Conservation (phyloP, 306 rosid genomes). For the Styphnolobium japonicum region DNA sequence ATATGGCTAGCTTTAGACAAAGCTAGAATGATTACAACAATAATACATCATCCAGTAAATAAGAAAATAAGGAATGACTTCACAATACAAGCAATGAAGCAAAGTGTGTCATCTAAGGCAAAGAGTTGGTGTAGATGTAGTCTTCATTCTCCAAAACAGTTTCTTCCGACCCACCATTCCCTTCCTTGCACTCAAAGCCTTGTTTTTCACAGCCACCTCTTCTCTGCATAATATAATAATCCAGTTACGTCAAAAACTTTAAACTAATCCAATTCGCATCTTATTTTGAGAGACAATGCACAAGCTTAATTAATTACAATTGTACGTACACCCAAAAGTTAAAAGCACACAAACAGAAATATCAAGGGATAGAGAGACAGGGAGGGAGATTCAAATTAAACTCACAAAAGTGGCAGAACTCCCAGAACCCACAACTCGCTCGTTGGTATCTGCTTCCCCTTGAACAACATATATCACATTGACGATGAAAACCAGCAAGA, state of each 20-base stretch:
- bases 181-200: slow-evolving; percentile 42
- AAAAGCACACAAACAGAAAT: not conserved
- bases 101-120: slow-evolving; percentile 36
- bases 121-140: slow-evolving; percentile 62
- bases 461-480: slow-evolving; percentile 29
- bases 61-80: not conserved
- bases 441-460: slow-evolving; percentile 28
- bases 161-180: slow-evolving; percentile 36
- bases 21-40: not conserved
- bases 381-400: not conserved
- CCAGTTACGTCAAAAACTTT: not conserved
- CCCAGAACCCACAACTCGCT: not conserved
- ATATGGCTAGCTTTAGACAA: not conserved
- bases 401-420: slow-evolving; percentile 39
- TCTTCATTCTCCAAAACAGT: slow-evolving; percentile 57
- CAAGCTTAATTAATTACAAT: not conserved
- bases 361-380: not conserved
- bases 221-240: slow-evolving; percentile 39
- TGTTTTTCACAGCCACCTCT: slow-evolving; percentile 36
- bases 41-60: not conserved
- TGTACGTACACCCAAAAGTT: not conserved
- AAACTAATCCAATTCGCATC: not conserved
- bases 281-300: too few species aligned
- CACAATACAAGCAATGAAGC: slow-evolving; percentile 1
- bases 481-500: slow-evolving; percentile 41